These are phyloP conservation scores for Styphnolobium japonicum DNA, from an alignment of 306 rosid species.

Conservation along the genomic window DNA sequence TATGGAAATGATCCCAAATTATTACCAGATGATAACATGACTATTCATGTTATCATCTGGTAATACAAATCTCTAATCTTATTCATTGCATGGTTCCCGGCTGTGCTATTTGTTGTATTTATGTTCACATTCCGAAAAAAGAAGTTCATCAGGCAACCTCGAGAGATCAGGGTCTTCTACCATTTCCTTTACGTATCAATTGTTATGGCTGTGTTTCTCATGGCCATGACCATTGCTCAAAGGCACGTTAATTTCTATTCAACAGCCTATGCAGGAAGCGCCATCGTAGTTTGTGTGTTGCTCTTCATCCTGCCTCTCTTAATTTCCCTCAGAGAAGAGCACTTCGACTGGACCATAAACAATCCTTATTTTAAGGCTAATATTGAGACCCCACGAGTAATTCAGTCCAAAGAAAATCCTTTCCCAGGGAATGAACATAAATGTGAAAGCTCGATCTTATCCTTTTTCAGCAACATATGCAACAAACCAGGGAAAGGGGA, in stretches of 20 bases:
- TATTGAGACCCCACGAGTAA: not conserved
- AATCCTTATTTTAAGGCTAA: not conserved
- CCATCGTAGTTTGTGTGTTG: conserved; percentile 16
- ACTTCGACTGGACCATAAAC: conserved; percentile 4
- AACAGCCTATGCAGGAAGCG: conserved; percentile 33
- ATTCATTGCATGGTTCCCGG: conserved; percentile 53
- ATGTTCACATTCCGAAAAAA: conserved; percentile 40
- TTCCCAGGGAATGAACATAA: not conserved
- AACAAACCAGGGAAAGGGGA: conserved; percentile 43
- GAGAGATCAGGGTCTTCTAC: conserved; percentile 32
- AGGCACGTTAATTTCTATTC: conserved; percentile 21
- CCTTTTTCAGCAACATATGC: conserved; percentile 21
- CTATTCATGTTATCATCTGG: too few relatives aligned
- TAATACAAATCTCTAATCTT: conserved; percentile 42
- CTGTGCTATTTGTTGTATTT: conserved; percentile 42
- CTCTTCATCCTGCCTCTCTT: conserved; percentile 38
- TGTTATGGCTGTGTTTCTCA: conserved; percentile 35
- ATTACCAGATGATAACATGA: too few relatives aligned
- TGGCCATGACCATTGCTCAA: conserved; percentile 32
- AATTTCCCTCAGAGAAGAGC: conserved; percentile 40
- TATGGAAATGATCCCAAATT: conserved; percentile 45
- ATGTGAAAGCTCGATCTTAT: not conserved
- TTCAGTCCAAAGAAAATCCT: not conserved
- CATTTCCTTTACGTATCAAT: conserved; percentile 50
- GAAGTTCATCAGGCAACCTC: conserved; percentile 10